These are phyloP conservation scores for Sporothrix brunneoviolacea DNA, from an alignment of 2,329 filamentous ascomycete species.

Conservation along the genomic window DNA sequence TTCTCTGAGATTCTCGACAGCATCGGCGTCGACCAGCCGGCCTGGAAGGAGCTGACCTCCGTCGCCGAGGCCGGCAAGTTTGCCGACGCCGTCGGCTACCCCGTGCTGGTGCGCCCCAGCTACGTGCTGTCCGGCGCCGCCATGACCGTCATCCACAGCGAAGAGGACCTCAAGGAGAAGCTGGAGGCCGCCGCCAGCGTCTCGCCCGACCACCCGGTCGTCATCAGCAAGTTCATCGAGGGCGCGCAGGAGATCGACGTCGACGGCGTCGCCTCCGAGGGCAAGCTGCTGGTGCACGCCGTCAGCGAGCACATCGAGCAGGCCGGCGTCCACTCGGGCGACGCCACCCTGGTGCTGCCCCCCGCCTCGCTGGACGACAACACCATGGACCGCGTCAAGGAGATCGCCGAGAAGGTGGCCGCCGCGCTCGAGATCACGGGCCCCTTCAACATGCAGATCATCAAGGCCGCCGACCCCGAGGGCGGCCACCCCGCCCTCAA, in stretches of 20 bases:
- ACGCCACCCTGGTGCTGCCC: slow-evolving; percentile 89
- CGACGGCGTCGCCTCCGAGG: slow-evolving; percentile 81
- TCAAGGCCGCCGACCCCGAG: slow-evolving; percentile 90
- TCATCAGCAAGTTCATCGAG: slow-evolving; percentile 98
- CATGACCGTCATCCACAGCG: slow-evolving; percentile 91
- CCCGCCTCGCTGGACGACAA: slow-evolving; percentile 70
- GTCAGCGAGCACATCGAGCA: slow-evolving; percentile 95
- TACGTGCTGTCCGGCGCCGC: slow-evolving; percentile 97
- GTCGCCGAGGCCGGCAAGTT: slow-evolving; percentile 83
- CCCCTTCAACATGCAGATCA: slow-evolving; percentile 99
- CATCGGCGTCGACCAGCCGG: slow-evolving; percentile 93
- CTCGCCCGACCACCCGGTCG: slow-evolving; percentile 93
- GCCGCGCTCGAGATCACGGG: slow-evolving; percentile 96
- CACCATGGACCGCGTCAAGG: slow-evolving; percentile 83
- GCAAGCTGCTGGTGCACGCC: slow-evolving; percentile 83
- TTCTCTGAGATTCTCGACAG: slow-evolving; percentile 96
- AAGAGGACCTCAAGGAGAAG: slow-evolving; percentile 90
- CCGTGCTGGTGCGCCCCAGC: slow-evolving; percentile 86
- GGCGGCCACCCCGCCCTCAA: slow-evolving; percentile 79
- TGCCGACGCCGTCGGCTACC: slow-evolving; percentile 78
- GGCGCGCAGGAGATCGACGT: slow-evolving; percentile 95
- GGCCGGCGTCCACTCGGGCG: slow-evolving; percentile 95
- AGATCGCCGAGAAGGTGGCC: slow-evolving; percentile 92
- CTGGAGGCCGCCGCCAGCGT: slow-evolving; percentile 83
- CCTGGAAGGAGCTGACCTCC: slow-evolving; percentile 94